Percentiles rank a stretch among this genome's conserved stretches.
phyloP scores from a whole-genome alignment of 257 asterid species.

The Scutellaria barbata region DNA sequence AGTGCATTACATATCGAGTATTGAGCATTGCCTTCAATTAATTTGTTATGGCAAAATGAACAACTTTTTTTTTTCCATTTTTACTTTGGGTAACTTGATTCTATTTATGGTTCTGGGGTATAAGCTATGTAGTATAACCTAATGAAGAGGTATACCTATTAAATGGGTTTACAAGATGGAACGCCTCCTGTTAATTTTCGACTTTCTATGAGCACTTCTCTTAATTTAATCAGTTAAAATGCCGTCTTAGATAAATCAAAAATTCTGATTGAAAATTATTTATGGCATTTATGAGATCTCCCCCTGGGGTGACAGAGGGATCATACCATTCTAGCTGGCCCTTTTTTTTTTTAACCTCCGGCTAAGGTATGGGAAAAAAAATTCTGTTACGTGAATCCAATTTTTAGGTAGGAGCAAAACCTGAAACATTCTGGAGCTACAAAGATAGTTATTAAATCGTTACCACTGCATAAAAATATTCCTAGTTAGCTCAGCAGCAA shows the following conservation, averaged over 20 bases:
- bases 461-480: too few species aligned
- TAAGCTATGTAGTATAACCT: background rate
- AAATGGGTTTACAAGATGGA: background rate
- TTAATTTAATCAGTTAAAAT: background rate
- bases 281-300: too few species aligned
- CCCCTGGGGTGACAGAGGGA: too few species aligned
- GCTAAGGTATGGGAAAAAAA: too few species aligned
- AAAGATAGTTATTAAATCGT: background rate
- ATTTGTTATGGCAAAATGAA: background rate
- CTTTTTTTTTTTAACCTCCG: too few species aligned
- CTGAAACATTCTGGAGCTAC: background rate
- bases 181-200: background rate
- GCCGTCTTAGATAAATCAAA: too few species aligned
- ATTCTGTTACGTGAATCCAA: too few species aligned
- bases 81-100: background rate
- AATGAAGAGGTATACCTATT: background rate
- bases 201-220: background rate
- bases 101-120: background rate
- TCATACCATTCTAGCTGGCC: too few species aligned
- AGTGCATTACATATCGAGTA: background rate
- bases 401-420: too few species aligned
- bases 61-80: background rate
- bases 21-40: constrained; percentile 16
- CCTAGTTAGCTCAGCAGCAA: too few species aligned
- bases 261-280: too few species aligned